Conservation (phyloP, 2,329 filamentous ascomycete species). For the Hypoxylon sp. region DNA sequence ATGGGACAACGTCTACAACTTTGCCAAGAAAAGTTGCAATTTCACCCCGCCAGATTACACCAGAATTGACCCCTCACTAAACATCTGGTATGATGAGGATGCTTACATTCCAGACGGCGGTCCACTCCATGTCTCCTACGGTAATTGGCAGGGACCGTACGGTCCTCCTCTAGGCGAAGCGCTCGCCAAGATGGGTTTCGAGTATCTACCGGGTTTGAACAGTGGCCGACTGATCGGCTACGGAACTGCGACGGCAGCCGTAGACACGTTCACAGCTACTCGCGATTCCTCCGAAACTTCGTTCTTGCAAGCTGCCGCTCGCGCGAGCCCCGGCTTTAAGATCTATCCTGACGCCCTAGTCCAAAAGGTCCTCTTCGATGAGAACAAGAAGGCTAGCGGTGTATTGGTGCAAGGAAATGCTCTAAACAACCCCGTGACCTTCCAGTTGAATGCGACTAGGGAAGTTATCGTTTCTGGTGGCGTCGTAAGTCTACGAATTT, state of each 20-base stretch:
- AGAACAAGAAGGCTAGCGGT: constrained; percentile 1
- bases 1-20: constrained; percentile 3
- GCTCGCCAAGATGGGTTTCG: constrained; percentile 1
- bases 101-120: constrained; percentile 5
- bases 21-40: constrained; percentile 1
- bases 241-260: background rate
- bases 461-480: constrained; percentile 55
- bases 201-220: background rate
- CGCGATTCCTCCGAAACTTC: constrained; percentile 5
- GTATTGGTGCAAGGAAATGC: constrained; percentile 4
- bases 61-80: constrained; percentile 3
- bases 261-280: background rate
- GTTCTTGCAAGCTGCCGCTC: constrained; percentile 2
- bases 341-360: background rate
- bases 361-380: constrained; percentile 1
- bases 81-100: constrained; percentile 2
- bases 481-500: constrained; percentile 50
- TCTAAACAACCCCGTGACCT: background rate
- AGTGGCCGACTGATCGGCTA: constrained; percentile 4
- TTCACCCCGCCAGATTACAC: background rate
- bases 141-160: background rate
- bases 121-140: constrained; percentile 1
- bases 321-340: background rate
- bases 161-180: background rate
- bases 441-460: constrained; percentile 15